Conservation (phyloP, 345 rosid genomes). For the Murraya koenigii region DNA sequence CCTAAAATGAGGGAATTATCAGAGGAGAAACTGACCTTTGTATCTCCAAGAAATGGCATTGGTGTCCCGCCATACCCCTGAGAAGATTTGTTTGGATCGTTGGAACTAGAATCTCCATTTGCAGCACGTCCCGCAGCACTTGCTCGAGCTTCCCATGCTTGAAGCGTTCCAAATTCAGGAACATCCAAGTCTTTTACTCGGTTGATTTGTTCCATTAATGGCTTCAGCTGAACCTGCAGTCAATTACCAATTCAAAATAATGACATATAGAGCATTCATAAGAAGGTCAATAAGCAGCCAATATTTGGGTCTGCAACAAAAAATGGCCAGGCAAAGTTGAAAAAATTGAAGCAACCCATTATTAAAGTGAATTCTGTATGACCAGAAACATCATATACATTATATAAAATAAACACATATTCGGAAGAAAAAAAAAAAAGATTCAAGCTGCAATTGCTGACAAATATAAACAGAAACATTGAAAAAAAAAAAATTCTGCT, state of each 20-base stretch:
- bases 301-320: neutral
- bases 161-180: slow-evolving; percentile 79
- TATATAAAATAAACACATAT: neutral
- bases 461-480: neutral
- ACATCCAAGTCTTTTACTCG: slow-evolving; percentile 76
- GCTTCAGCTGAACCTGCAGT: slow-evolving; percentile 73
- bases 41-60: slow-evolving; percentile 88
- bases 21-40: slow-evolving; percentile 49
- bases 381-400: neutral
- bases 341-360: neutral
- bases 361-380: neutral
- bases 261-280: neutral
- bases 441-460: neutral
- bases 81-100: slow-evolving; percentile 71
- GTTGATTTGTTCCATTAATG: slow-evolving; percentile 66
- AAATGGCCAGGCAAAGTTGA: neutral
- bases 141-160: slow-evolving; percentile 92
- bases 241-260: slow-evolving; percentile 16
- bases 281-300: neutral
- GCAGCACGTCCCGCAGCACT: slow-evolving; percentile 55
- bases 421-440: neutral
- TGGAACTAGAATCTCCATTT: slow-evolving; percentile 58
- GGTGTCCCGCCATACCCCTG: slow-evolving; percentile 82
- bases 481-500: neutral
- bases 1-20: neutral